A percentile compares a stretch with the other conserved stretches of the same genome.
Conservation (phyloP, 1,284 basidiomycete species). For the Malassezia yamatoensis region DNA sequence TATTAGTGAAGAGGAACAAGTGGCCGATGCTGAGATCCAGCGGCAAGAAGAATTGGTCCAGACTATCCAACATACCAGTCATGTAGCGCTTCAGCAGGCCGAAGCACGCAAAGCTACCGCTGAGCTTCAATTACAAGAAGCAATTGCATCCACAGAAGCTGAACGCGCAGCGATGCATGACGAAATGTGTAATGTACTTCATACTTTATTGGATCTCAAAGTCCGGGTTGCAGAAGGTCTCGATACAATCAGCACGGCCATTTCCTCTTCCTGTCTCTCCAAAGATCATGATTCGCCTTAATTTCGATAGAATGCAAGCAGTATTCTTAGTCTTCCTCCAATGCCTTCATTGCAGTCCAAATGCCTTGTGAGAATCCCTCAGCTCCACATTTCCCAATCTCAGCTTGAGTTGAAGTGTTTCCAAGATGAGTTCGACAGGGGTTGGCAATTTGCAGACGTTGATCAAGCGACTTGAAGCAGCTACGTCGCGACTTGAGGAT, state of each 20-base stretch:
- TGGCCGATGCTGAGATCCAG: conserved; percentile 1
- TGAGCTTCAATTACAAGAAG: conserved; percentile 15
- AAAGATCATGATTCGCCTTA: too few species aligned
- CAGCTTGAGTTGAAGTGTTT: too few species aligned
- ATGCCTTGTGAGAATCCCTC: too few species aligned
- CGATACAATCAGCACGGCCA: conserved; percentile 5
- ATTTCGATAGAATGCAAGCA: too few species aligned
- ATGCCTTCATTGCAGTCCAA: too few species aligned
- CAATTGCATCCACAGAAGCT: conserved; percentile 11
- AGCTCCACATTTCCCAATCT: too few species aligned
- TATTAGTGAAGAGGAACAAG: conserved; percentile 7
- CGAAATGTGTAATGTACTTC: conserved; percentile 16
- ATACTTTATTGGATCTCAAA: conserved; percentile 17
- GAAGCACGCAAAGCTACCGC: conserved; percentile 11
- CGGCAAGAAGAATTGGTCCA: conserved; percentile 12
- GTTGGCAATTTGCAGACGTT: conserved; percentile 42
- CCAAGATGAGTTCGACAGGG: conserved; percentile 28
- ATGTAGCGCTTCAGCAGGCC: conserved; percentile 15
- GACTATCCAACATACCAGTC: conserved; percentile 15
- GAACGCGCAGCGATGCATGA: conserved; percentile 17
- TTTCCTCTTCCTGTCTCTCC: neutral
- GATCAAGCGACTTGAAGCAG: conserved; percentile 59
- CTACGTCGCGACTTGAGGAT: conserved; percentile 87
- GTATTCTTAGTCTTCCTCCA: too few species aligned
- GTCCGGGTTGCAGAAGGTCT: conserved; percentile 13